Conservation (phyloP, 2,329 filamentous ascomycete genomes). For the Eutypella sp. region DNA sequence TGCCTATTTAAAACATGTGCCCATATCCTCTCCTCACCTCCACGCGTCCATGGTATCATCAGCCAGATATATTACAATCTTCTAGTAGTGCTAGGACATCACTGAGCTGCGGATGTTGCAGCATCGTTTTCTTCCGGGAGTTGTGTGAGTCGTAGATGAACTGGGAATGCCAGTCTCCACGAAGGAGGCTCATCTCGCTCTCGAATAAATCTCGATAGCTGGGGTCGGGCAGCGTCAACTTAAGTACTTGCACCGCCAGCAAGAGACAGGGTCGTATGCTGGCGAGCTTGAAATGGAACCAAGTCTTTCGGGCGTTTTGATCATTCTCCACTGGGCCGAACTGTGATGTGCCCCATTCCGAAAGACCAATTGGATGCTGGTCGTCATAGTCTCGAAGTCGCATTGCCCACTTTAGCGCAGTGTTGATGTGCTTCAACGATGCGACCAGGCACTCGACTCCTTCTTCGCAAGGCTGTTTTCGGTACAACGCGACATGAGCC, state of each 20-base stretch:
- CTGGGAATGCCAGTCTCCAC: conserved; percentile 13
- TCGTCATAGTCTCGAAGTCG: conserved; percentile 18
- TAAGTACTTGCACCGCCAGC: conserved; percentile 16
- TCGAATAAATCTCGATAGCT: conserved; percentile 12
- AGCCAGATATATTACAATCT: no score
- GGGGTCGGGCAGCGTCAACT: conserved; percentile 15
- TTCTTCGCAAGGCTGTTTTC: background rate
- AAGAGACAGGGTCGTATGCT: conserved; percentile 19
- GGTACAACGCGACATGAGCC: background rate
- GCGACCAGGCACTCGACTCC: background rate
- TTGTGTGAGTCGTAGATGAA: conserved; percentile 19
- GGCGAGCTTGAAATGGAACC: conserved; percentile 19
- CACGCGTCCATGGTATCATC: no score
- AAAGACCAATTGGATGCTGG: conserved; percentile 15
- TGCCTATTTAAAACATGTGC: no score
- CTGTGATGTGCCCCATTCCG: no score
- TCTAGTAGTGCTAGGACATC: no score
- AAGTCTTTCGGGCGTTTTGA: conserved; percentile 5
- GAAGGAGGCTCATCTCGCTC: conserved; percentile 13
- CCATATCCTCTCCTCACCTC: no score
- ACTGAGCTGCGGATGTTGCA: conserved; percentile 1
- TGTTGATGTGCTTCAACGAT: conserved; percentile 10
- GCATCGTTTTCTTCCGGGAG: conserved; percentile 5
- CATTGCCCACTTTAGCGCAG: conserved; percentile 13
- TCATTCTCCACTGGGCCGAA: conserved; percentile 7